Base-by-base conservation (phyloP, 257 asterid species). In the Osmanthus fragrans region DNA sequence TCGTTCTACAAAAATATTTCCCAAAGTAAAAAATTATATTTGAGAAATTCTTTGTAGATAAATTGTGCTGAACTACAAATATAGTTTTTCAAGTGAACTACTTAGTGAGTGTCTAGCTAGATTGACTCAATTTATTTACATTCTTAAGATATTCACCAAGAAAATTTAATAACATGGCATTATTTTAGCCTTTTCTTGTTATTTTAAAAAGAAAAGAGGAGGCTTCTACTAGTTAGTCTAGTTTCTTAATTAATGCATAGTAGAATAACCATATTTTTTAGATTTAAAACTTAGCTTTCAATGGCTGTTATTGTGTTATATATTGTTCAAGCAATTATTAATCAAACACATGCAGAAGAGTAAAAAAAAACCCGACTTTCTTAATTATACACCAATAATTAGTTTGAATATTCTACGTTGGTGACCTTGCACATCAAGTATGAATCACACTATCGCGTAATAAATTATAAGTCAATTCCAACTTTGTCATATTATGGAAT, bases 331-430 rank as follows among this genome's bases (percentile, higher is more conserved):
- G 9, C 23, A 16, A 49, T 0, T 49, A 49, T 3, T 19, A 51
- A 5, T 16, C 23, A 51, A 16, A 5, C 63, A 51, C 51, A 12
- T 3, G 19, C 4, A 45, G 3, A 45, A 45, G 2, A 2, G 5
- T 42, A 12, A 0, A 42, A 42, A 42, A 42, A 13, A 51, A 4
- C 3, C 60, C 23, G 4, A 13, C 60, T 51, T 51, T 51, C 60
- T 51, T 51, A 51, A 18, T 51, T 16, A 72, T 42, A 4, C 54
- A 37, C 2, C 72, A 79, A 79, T 65, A 64, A 79, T 79, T 64
- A 49, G 23, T 47, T 9, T 37, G 73, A 16, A 21, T 65, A 63
- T 13, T 67, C 32, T 34, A 25, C 47, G 70, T 79, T 68, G 78
- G 77, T 73, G 67, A 68, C 70, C 49, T 73, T 70, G 32, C 63